Base-by-base conservation (phyloP, 306 rosid genomes). In the Vigna unguiculata region DNA sequence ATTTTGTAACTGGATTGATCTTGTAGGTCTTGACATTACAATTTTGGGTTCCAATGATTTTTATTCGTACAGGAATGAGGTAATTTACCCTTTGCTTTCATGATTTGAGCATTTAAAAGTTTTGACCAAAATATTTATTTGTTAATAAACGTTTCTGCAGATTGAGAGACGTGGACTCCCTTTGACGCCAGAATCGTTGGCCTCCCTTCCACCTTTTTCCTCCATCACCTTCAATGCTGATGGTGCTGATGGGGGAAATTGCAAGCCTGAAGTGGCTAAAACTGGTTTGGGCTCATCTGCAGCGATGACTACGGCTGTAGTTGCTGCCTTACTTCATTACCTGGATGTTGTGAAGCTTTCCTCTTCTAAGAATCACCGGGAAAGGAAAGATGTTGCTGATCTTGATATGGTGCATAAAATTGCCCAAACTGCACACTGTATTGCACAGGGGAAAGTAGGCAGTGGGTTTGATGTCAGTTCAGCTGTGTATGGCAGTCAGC, bases 211-310 rank as follows among this genome's bases (percentile, higher is more conserved):
- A 5, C 86, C 97, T 41, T 95, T 92, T 88, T 81, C 93, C 58
- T 83, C 96, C 12, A 95, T 95, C 79, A 87, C 97, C 71, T 91
- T 91, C 80, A 95, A 92, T 71, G 80, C 83, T 6, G 97, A 83
- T 82, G 92, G 89, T 68, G 87, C 87, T 64, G 75, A 71, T 81
- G 93, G 78, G 38, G 92, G 75, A 72, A 75, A 77, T 60, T 72
- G 89, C 88, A 91, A 83, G 83, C 99, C 97, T 68, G 99, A 95
- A 89, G 97, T 95, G 55, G 97, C 99, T 61, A 95, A 95, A 88
- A 95, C 99, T 72, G 99, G 99, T 82, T 80, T 95, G 84, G 99
- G 99, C 59, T 95, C 98, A 16, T 95, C 99, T 77, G 99, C 99
- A 0, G 97, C 99, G 24, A 95, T 95, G 99, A 95, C 99, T 75